Evolutionary conservation across 495 filamentous ascomycete genomes (phyloP).

Genomic region (Penicillium canescens): DNA sequence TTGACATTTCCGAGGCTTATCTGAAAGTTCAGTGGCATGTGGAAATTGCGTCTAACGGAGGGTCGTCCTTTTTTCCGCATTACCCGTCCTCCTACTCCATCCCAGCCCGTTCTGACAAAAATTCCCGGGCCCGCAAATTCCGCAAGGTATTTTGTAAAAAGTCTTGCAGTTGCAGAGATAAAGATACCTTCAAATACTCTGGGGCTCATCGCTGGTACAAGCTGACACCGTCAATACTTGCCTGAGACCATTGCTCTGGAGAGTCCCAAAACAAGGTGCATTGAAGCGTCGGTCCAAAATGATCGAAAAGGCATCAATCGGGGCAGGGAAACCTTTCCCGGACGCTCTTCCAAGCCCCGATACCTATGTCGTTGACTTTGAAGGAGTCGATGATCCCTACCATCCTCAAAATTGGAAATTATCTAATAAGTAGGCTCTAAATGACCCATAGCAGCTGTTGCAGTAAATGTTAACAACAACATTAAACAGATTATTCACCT

Average conservation of each 20-base stretch:
- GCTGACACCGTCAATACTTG: too few species aligned
- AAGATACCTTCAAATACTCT: too few species aligned
- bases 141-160: neutral
- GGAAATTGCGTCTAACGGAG: too few species aligned
- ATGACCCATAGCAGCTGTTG: neutral
- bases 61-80: neutral
- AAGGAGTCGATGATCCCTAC: constrained; percentile 47
- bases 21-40: too few species aligned
- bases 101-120: too few species aligned
- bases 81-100: neutral
- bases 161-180: neutral
- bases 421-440: constrained; percentile 23
- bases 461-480: neutral
- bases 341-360: constrained; percentile 36
- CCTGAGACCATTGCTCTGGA: too few species aligned
- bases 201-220: too few species aligned
- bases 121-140: neutral
- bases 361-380: constrained; percentile 55
- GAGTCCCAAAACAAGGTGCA: too few species aligned
- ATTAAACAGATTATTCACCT: constrained; percentile 23
- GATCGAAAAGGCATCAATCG: constrained; percentile 23
- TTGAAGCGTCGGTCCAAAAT: neutral
- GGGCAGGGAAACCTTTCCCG: constrained; percentile 40
- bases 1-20: neutral
- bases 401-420: constrained; percentile 56